Conservation (phyloP, 2,329 filamentous ascomycete genomes). For the Fusarium pseudonygamai region DNA sequence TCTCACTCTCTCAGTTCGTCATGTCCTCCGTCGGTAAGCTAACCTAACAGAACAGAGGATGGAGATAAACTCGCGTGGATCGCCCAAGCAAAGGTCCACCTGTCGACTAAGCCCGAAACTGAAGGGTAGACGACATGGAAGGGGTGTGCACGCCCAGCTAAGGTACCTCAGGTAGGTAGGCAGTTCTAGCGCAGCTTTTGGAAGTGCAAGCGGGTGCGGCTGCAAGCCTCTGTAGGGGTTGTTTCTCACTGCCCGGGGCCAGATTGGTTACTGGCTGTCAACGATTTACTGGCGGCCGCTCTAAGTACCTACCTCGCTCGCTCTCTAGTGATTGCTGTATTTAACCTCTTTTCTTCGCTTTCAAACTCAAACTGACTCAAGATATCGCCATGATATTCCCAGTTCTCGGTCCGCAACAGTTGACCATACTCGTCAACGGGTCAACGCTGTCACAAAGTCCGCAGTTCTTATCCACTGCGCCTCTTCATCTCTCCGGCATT, state of each 20-base stretch:
- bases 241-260: not conserved
- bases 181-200: slow-evolving; percentile 25
- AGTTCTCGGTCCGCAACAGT: not conserved
- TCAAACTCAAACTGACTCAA: slow-evolving; percentile 7
- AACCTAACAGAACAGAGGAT: slow-evolving; percentile 8
- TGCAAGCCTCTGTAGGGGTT: slow-evolving; percentile 20
- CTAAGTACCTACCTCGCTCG: not conserved
- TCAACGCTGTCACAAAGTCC: slow-evolving; percentile 11
- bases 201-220: slow-evolving; percentile 28
- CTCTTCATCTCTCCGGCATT: not conserved
- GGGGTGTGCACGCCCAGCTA: slow-evolving; percentile 11
- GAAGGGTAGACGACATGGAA: slow-evolving; percentile 20
- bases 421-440: not conserved
- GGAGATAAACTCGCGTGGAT: slow-evolving; percentile 38
- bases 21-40: not conserved
- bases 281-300: slow-evolving; percentile 26
- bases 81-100: slow-evolving; percentile 1
- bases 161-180: not conserved
- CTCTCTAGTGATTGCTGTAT: not conserved
- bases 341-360: not conserved
- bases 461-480: not conserved
- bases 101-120: slow-evolving; percentile 26
- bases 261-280: slow-evolving; percentile 3
- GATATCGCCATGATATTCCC: not conserved
- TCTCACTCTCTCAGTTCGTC: slow-evolving; percentile 13